Base-by-base conservation (phyloP, 139 green algal species). In the Picochlorum costavermella region DNA sequence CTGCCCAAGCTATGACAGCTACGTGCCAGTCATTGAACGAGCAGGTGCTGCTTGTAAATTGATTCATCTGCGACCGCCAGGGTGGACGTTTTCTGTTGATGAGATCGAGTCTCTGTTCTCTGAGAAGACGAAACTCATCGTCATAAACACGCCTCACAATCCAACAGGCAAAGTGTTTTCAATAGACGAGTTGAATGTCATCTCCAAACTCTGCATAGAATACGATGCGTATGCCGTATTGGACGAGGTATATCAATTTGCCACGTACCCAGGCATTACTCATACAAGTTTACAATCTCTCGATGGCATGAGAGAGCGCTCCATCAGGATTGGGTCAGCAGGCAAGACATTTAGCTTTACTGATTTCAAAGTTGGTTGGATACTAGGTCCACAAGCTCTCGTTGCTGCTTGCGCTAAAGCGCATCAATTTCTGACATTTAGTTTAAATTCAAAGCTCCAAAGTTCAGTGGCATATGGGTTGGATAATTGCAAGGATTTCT, bases 271-370 rank as follows among this genome's bases (percentile, higher is more conserved):
- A 40, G 75, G 69, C 23, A 63, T 68, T 1, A n/a, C 69, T 61
- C 87, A 95, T 68, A 50, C 83, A 11, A 82, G 65, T 1, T 65
- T 91, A 45, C 68, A 77, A 20, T 66, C 63, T 11, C 63, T 92
- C 55, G 76, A 81, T 10, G 84, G 75, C 64, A 94, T 95, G 86
- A 20, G 4, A 28, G 63, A 86, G 29, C 76, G 84, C 30, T 63
- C 55, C 37, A 71, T 93, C 5, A 72, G 86, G 11, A 80, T 93
- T 48, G 83, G 84, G 2, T 85, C 72, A 26, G 87, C 87, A 1
- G 86, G 84, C 49, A 95, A 95, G 74, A 94, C 87, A 8, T 95
- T 95, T 64, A 81, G 63, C 23, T 86, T 94, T 68, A 95, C 87
- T 2, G 82, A 77, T 0, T 95, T 86, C 83, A 95, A 94, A 85